Percentiles rank a stretch among this genome's conserved stretches.
Conservation (phyloP, 2,329 filamentous ascomycete species). For the Leptographium radiaticola region DNA sequence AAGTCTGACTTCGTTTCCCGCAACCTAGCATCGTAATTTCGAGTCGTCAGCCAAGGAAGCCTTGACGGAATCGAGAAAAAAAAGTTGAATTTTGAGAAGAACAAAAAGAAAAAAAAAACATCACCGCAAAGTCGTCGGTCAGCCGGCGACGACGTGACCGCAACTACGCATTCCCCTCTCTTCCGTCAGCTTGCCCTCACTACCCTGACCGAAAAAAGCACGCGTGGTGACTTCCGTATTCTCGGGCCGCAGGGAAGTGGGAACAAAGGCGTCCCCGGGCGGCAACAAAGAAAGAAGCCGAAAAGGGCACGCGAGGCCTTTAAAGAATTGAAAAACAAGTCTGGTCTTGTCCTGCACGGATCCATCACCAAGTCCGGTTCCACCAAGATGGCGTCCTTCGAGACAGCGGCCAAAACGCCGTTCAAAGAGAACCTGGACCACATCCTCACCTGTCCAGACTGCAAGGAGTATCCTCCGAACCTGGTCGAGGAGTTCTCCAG, state of each 20-base stretch:
- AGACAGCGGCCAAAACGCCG: conserved; percentile 17
- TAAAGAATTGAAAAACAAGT: conserved; percentile 11
- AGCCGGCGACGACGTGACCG: conserved; percentile 20
- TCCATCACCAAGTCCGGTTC: background rate
- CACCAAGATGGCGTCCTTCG: conserved; percentile 1
- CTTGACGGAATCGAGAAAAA: background rate
- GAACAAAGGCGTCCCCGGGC: conserved; percentile 12
- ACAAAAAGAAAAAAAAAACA: background rate
- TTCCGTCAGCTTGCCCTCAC: conserved; percentile 44
- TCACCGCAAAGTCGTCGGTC: conserved; percentile 6
- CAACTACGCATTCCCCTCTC: conserved; percentile 60
- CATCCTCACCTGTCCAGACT: conserved; percentile 77
- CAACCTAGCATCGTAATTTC: background rate
- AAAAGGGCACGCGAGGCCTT: conserved; percentile 9
- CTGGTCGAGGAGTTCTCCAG: conserved; percentile 85
- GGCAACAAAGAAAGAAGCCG: conserved; percentile 15
- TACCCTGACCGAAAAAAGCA: conserved; percentile 24
- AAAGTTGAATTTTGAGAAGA: background rate
- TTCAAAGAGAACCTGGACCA: conserved; percentile 78
- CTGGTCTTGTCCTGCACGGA: background rate
- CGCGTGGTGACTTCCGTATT: conserved; percentile 5
- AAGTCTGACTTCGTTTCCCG: background rate
- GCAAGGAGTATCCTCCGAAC: conserved; percentile 82
- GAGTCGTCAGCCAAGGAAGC: too few species aligned
- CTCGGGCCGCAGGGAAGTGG: conserved; percentile 7